Base-by-base conservation (phyloP, 2,329 filamentous ascomycete species). In the Epicoccum nigrum region DNA sequence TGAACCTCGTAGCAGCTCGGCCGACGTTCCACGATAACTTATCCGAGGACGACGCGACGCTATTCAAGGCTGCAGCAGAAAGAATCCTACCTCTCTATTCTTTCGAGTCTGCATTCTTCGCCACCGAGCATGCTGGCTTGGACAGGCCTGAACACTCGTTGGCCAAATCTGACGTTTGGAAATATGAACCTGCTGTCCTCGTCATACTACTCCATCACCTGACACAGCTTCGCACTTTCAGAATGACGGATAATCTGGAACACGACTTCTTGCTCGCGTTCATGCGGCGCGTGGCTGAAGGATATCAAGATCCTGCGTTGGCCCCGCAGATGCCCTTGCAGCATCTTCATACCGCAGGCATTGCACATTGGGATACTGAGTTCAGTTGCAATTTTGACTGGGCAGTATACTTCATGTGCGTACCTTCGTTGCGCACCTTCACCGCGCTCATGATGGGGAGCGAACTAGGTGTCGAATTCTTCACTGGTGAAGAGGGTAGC, bases 361-460 rank as follows among this genome's bases (percentile, higher is more conserved):
- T 63, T 4, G 43, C 49, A 9, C 51, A 57, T 7, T 30, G 35
- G 8, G 53, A 55, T 13, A 45, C 46, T 2, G 58, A 61, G 27
- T n/a, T 13, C 13, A 12, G 21, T 11, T 53, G 41, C 15, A 5
- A 19, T 21, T 4, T 46, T 2, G 41, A 52, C 6, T 62, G 56
- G 58, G 51, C 46, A 9, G 37, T 45, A 4, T 44, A 44, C 13
- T 62, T 62, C 27, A 28, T 52, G 15, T 48, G 45, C 27, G 15
- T 61, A 2, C 60, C 60, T 13, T 56, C 56, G 8, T 9, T 63
- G 6, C 50, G 43, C 4, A 56, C 33, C 1, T 58, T 63, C 12
- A 38, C 43, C 15, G 51, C 48, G 2, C n/a, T 43, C 9, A 31
- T 37, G 12, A 63, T 63, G 58, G 53, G 56, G 4, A 44, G 46